phyloP scores from a whole-genome alignment of 2,329 filamentous ascomycete species.

The Xylariaceae sp. region DNA sequence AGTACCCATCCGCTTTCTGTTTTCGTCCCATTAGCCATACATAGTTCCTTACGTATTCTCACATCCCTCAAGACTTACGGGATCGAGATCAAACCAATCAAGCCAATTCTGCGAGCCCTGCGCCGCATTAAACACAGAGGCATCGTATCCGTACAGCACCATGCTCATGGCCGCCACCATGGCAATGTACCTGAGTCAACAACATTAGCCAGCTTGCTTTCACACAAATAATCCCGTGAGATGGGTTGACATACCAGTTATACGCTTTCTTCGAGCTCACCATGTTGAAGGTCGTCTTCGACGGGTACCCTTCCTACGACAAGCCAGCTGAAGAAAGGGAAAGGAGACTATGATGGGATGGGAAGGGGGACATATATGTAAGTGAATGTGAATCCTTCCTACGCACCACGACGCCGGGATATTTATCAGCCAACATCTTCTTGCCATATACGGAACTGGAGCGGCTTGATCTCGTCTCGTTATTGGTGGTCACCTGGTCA shows the following conservation, averaged over 20 bases:
- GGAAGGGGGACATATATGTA: background rate
- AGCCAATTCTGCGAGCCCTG: constrained; percentile 64
- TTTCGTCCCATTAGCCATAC: too few relatives aligned
- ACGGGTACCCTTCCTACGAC: background rate
- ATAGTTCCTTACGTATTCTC: constrained; percentile 9
- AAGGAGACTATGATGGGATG: too few relatives aligned
- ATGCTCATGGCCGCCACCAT: constrained; percentile 67
- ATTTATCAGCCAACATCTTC: too few relatives aligned
- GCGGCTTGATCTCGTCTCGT: too few relatives aligned
- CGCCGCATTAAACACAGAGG: constrained; percentile 67
- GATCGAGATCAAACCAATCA: constrained; percentile 52
- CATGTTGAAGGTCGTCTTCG: constrained; percentile 29
- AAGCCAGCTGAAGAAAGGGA: background rate
- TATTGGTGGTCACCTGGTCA: too few relatives aligned
- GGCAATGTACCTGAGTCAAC: constrained; percentile 56
- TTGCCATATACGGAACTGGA: too few relatives aligned
- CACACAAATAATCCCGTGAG: background rate
- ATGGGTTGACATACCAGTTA: constrained; percentile 37
- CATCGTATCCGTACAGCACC: constrained; percentile 71
- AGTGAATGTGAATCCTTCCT: too few relatives aligned
- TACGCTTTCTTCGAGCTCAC: constrained; percentile 36
- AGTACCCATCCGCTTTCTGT: constrained; percentile 38
- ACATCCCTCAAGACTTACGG: constrained; percentile 23
- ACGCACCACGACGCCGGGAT: too few relatives aligned
- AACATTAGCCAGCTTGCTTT: background rate